These are phyloP conservation scores for Pleoardoris graminearum DNA, from an alignment of 2,329 filamentous ascomycete species.

Conservation along the genomic window DNA sequence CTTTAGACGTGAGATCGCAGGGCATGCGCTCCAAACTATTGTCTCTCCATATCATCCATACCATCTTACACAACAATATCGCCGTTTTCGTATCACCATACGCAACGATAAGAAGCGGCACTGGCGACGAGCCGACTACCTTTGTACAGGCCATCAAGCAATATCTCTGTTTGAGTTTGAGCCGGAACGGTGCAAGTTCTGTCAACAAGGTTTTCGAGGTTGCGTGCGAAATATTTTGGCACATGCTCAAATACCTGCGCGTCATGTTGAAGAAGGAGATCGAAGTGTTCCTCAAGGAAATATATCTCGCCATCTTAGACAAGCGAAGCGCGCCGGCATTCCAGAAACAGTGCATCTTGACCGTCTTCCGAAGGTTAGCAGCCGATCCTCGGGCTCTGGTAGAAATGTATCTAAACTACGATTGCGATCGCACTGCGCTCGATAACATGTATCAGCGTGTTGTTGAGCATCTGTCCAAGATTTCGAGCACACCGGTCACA, in stretches of 20 bases:
- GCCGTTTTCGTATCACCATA: constrained; percentile 87
- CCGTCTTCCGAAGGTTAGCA: constrained; percentile 79
- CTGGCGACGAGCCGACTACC: constrained; percentile 81
- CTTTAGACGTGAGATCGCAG: constrained; percentile 89
- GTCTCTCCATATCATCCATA: constrained; percentile 93
- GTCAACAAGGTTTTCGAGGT: constrained; percentile 93
- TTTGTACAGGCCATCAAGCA: constrained; percentile 96
- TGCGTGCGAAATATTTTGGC: constrained; percentile 95
- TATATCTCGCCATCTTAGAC: constrained; percentile 90
- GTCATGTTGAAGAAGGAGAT: constrained; percentile 98
- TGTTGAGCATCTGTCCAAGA: constrained; percentile 88
- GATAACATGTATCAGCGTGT: constrained; percentile 97
- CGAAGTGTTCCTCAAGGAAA: constrained; percentile 96
- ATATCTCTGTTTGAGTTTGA: constrained; percentile 92
- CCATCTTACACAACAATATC: constrained; percentile 91
- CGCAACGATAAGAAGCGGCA: constrained; percentile 89
- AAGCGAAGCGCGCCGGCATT: constrained; percentile 82
- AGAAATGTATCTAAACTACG: constrained; percentile 96
- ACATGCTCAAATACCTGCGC: constrained; percentile 92
- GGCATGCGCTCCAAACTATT: constrained; percentile 97
- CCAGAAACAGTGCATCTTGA: constrained; percentile 91
- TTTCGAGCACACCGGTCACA: constrained; percentile 76
- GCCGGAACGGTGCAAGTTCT: constrained; percentile 91
- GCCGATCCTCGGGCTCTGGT: constrained; percentile 86
- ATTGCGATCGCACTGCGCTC: constrained; percentile 87